These are phyloP conservation scores for Polygonum maritimum DNA, from an alignment of 148 eudicot genomes.

Conservation along the genomic window DNA sequence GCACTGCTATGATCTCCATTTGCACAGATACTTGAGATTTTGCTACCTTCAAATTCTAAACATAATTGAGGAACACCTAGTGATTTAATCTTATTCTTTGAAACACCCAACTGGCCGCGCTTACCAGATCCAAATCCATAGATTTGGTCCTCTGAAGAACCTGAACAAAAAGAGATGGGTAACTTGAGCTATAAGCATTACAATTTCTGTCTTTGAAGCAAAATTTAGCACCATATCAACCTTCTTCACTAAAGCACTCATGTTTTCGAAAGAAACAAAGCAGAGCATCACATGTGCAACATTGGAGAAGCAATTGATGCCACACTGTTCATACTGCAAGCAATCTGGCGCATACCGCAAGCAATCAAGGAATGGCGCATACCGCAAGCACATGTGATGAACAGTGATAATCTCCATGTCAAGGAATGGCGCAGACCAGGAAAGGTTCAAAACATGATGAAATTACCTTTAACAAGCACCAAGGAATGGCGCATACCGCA, in stretches of 20 bases:
- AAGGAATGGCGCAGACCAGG: no score
- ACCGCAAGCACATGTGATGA: no score
- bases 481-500: background rate
- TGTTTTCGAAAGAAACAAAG: background rate
- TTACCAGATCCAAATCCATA: conserved; percentile 86
- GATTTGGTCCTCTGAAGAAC: conserved; percentile 29
- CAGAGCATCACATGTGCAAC: background rate
- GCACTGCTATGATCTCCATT: conserved; percentile 98
- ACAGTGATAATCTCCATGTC: no score
- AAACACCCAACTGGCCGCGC: conserved; percentile 86
- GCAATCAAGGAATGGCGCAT: no score
- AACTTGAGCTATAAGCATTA: background rate
- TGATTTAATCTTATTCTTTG: conserved; percentile 41
- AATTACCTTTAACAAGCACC: conserved; percentile 62
- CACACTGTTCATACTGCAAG: background rate
- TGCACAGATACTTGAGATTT: conserved; percentile 40
- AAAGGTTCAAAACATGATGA: no score
- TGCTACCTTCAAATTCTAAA: conserved; percentile 36
- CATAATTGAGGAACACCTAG: conserved; percentile 42
- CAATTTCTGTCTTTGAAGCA: background rate
- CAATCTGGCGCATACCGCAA: no score
- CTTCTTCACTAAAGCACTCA: background rate
- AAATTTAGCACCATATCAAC: background rate
- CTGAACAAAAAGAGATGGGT: conserved; percentile 15
- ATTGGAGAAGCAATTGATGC: background rate